These are phyloP conservation scores for Mycotypha africana DNA, from an alignment of 371 early-diverging fungal species.

Conservation along the genomic window DNA sequence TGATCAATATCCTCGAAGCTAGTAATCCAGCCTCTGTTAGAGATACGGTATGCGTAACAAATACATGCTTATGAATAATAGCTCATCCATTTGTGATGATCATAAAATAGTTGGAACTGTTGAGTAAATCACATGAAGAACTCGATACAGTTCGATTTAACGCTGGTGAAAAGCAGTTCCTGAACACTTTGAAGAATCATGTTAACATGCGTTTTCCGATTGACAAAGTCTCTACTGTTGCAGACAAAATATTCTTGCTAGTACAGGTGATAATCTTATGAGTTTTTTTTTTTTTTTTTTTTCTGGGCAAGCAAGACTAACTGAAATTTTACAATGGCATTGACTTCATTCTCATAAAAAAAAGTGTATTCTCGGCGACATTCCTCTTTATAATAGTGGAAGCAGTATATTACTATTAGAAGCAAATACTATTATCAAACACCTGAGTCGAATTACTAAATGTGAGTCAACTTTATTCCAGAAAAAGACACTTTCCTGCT, in stretches of 20 bases:
- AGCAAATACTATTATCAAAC: slow-evolving; percentile 21
- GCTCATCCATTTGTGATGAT: no score
- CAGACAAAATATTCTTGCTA: slow-evolving; percentile 31
- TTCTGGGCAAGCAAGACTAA: no score
- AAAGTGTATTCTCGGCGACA: slow-evolving; percentile 36
- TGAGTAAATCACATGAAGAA: slow-evolving; percentile 40
- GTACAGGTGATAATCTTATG: slow-evolving; percentile 44
- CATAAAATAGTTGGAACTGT: slow-evolving; percentile 28
- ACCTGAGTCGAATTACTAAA: slow-evolving; percentile 29
- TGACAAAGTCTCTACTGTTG: slow-evolving; percentile 18
- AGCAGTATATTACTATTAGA: slow-evolving; percentile 20
- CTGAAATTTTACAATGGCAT: no score
- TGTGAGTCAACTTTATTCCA: no score
- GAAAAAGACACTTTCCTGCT: no score
- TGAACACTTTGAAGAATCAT: slow-evolving; percentile 31
- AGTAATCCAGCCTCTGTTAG: slow-evolving; percentile 13
- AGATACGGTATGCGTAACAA: slow-evolving; percentile 26
- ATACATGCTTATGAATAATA: no score
- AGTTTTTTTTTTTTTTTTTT: no score
- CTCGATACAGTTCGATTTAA: slow-evolving; percentile 33
- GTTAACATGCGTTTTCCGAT: slow-evolving; percentile 36
- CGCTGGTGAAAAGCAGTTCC: slow-evolving; percentile 41
- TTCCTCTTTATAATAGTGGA: slow-evolving; percentile 22
- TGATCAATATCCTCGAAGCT: slow-evolving; percentile 25
- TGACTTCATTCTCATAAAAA: background rate